Percentiles rank a stretch among this genome's conserved stretches.
These are phyloP conservation scores for Coniochaeta sp. DNA, from an alignment of 2,329 filamentous ascomycete genomes.

Conservation along the genomic window DNA sequence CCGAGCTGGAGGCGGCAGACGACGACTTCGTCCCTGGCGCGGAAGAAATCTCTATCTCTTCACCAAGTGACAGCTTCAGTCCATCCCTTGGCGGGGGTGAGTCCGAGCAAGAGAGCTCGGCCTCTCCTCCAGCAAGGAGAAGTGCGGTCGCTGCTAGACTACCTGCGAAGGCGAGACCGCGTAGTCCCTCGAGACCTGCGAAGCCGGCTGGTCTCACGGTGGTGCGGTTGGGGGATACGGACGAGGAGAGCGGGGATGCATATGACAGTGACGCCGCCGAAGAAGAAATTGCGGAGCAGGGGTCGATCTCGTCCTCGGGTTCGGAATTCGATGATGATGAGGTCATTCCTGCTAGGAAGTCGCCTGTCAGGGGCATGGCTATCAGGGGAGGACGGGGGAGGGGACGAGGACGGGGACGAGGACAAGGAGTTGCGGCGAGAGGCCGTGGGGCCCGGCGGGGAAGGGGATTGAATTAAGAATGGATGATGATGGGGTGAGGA, in stretches of 20 bases:
- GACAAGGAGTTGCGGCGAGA: background rate
- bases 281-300: slow-evolving; percentile 7
- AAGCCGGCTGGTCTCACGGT: slow-evolving; percentile 20
- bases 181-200: background rate
- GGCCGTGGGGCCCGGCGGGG: background rate
- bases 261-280: background rate
- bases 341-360: slow-evolving; percentile 12
- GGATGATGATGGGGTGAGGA: too few relatives aligned
- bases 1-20: slow-evolving; percentile 5
- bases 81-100: background rate
- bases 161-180: background rate
- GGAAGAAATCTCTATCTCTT: slow-evolving; percentile 12
- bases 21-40: slow-evolving; percentile 12
- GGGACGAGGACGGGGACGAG: background rate
- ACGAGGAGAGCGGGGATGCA: slow-evolving; percentile 11
- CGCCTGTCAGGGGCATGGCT: slow-evolving; percentile 2
- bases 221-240: slow-evolving; percentile 21
- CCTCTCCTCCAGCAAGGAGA: background rate
- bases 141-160: background rate
- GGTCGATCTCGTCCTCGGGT: slow-evolving; percentile 6
- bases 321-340: slow-evolving; percentile 15
- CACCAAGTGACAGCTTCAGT: background rate
- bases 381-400: slow-evolving; percentile 6
- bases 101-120: slow-evolving; percentile 2
- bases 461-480: background rate